Conservation (phyloP, 2,329 filamentous ascomycete species). For the Paecilomyces variotii region DNA sequence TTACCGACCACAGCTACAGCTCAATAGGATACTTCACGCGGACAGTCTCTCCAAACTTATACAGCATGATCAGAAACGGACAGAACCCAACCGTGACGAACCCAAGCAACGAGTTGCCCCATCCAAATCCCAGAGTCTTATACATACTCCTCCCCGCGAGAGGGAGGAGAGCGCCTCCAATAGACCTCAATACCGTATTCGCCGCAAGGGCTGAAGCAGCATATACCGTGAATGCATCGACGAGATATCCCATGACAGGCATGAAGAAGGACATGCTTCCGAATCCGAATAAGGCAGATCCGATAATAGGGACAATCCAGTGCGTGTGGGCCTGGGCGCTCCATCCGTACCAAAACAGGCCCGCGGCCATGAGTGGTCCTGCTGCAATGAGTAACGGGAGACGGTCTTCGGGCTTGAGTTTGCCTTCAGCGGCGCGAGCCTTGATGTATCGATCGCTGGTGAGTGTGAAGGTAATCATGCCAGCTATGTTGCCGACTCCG, state of each 20-base stretch:
- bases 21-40: constrained; percentile 10
- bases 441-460: constrained; percentile 11
- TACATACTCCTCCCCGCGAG: constrained; percentile 48
- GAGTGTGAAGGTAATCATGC: constrained; percentile 7
- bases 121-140: constrained; percentile 33
- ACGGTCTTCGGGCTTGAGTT: constrained; percentile 8
- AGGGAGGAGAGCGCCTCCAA: constrained; percentile 51
- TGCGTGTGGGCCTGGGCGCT: constrained; percentile 40
- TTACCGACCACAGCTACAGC: not conserved
- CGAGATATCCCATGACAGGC: constrained; percentile 51
- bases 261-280: constrained; percentile 42
- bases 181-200: constrained; percentile 44
- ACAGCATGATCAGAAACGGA: constrained; percentile 20
- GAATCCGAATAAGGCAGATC: constrained; percentile 43
- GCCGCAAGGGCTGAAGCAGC: constrained; percentile 43
- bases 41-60: constrained; percentile 20
- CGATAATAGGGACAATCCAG: constrained; percentile 52
- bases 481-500: constrained; percentile 32
- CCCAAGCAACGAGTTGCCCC: constrained; percentile 46
- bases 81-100: constrained; percentile 44
- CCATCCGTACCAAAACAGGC: constrained; percentile 50
- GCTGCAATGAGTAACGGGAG: constrained; percentile 5
- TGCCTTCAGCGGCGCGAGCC: constrained; percentile 5
- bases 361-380: constrained; percentile 1
- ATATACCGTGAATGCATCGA: constrained; percentile 42